Base-by-base conservation (phyloP, 805 yeast genomes). In the Candida verbasci region DNA sequence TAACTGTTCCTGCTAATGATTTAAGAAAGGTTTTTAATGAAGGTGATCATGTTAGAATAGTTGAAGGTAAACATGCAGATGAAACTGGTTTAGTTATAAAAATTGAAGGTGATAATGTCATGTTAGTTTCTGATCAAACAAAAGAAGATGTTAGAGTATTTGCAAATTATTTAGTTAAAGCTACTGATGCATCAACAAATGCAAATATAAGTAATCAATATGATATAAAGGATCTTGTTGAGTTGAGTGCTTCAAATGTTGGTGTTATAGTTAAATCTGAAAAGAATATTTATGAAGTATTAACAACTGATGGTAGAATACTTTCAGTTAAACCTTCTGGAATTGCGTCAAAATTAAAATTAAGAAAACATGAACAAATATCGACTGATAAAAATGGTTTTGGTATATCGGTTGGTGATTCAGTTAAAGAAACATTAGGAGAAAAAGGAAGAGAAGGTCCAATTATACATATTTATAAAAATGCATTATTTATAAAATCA, bases 41-140 rank as follows among this genome's bases (percentile, higher is more conserved):
- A 28, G 98, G 98, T 71, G 97, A 91, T 58, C 97, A 93, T 58
- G 96, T 93, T 16, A 81, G 95, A 40, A 93, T 91, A 22, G 75
- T 85, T 25, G 86, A 81, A 53, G 98, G 98, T 55, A 87, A 85
- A 53, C 95, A 86, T 58, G 70, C 79, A 36, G 96, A 91, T 52
- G 96, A 89, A 53, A 87, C 96, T 24, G 98, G 98, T 65, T 73
- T 93, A 65, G 95, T 93, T 34, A 88, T 93, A 28, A 74, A 79
- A 47, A 77, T 86, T 17, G 75, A 76, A 36, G 85, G 82, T 34
- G 95, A 89, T 54, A 86, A 87, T 42, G 97, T 89, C 17, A 86
- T 95, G 0, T 72, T 93, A 46, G 77, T 93, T 47, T 82, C 95
- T 33, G 96, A 93, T 55, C 88, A 88, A 60, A 81, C 95, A 1